phyloP scores from a whole-genome alignment of 1,284 basidiomycete genomes.

The Ceratobasidium sp. region DNA sequence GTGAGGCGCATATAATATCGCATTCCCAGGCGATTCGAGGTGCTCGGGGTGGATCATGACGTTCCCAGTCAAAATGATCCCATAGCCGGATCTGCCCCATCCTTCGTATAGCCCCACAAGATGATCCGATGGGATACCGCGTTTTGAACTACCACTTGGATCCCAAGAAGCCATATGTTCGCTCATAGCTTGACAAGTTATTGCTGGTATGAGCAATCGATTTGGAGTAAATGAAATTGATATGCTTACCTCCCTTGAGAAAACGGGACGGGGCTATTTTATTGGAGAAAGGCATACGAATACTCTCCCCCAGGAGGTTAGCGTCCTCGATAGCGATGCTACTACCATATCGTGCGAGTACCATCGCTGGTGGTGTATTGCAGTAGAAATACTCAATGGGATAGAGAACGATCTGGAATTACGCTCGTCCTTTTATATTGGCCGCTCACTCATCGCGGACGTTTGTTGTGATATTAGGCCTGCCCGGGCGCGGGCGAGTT shows the following conservation, averaged over 20 bases:
- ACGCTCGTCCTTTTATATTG: too few relatives aligned
- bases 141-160: constrained; percentile 9
- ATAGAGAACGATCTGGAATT: too few relatives aligned
- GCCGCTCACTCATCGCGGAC: too few relatives aligned
- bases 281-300: constrained; percentile 1
- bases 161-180: constrained; percentile 18
- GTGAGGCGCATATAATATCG: constrained; percentile 38
- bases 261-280: constrained; percentile 25
- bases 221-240: not conserved
- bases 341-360: constrained; percentile 11
- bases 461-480: too few relatives aligned
- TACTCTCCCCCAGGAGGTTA: constrained; percentile 19
- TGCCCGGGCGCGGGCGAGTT: too few relatives aligned
- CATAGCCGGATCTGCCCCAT: constrained; percentile 17
- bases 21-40: constrained; percentile 38
- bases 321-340: not conserved
- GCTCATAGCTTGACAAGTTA: not conserved
- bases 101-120: constrained; percentile 13
- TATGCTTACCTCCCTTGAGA: constrained; percentile 19
- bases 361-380: constrained; percentile 10
- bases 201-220: not conserved
- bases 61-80: constrained; percentile 23
- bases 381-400: too few relatives aligned
- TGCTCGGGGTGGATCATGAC: constrained; percentile 17
- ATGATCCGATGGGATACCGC: constrained; percentile 7